Percentiles rank a stretch among this genome's conserved stretches.
Evolutionary conservation across 345 rosid species (phyloP).

Genomic region (Clausena lansium): DNA sequence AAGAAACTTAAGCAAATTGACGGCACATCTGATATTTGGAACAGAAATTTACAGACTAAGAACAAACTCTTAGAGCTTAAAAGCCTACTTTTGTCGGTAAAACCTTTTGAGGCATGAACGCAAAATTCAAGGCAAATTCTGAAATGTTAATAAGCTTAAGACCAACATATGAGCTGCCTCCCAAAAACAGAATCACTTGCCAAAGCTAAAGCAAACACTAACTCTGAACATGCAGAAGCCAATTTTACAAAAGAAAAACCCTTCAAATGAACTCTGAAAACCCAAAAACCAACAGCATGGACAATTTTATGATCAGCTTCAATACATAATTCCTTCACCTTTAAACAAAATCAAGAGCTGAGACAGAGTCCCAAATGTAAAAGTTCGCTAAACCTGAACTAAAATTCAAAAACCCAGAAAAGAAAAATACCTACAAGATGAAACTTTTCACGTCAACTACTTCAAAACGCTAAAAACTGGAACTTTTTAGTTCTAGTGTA

Average conservation of each 20-base stretch:
- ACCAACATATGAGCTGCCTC: neutral
- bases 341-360: neutral
- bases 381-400: neutral
- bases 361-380: neutral
- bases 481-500: neutral
- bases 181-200: neutral
- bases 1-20: conserved; percentile 5
- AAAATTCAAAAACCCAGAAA: neutral
- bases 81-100: neutral
- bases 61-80: neutral
- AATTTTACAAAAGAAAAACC: neutral
- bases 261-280: neutral
- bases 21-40: neutral
- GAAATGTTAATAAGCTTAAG: neutral
- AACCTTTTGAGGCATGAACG: neutral
- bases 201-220: conserved; percentile 5
- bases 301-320: neutral
- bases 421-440: neutral
- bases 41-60: neutral
- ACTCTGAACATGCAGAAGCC: neutral
- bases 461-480: conserved; percentile 8
- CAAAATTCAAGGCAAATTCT: neutral
- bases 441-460: conserved; percentile 6
- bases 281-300: neutral
- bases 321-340: neutral